These are phyloP conservation scores for Aspergillus spinulosporus DNA, from an alignment of 2,329 filamentous ascomycete species.

Conservation along the genomic window DNA sequence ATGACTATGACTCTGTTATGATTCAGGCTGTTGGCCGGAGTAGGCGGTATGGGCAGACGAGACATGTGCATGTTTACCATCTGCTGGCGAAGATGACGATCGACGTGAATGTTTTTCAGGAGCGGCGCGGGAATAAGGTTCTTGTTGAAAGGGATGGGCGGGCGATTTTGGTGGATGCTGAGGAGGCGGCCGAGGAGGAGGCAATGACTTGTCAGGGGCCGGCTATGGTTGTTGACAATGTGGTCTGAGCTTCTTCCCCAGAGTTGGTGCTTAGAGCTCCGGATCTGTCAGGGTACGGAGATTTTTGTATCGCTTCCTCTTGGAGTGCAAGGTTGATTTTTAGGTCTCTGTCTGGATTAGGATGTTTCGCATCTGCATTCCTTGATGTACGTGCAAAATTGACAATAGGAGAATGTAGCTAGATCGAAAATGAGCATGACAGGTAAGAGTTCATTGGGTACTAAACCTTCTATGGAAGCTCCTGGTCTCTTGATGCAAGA, in stretches of 20 bases:
- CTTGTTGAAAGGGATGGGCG: conserved; percentile 29
- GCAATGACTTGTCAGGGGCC: conserved; percentile 29
- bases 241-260: conserved; percentile 18
- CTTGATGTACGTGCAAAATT: conserved; percentile 1
- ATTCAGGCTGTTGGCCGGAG: conserved; percentile 64
- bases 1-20: conserved; percentile 60
- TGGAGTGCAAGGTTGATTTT: not conserved
- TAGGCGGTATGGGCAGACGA: conserved; percentile 59
- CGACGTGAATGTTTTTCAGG: conserved; percentile 48
- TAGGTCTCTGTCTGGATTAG: not conserved
- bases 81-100: conserved; percentile 46
- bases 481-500: conserved; percentile 17
- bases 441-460: conserved; percentile 21
- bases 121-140: conserved; percentile 30
- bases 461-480: conserved; percentile 25
- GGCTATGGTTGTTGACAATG: conserved; percentile 30
- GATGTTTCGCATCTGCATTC: not conserved
- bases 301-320: not conserved
- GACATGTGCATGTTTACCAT: conserved; percentile 59
- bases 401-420: not conserved
- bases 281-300: not conserved
- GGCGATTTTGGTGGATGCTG: conserved; percentile 22
- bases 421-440: not conserved
- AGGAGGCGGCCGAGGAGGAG: conserved; percentile 25
- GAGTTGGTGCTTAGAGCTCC: not conserved